Percentiles rank a stretch among this genome's conserved stretches.
Conservation (phyloP, 768 basidiomycete species). For the Sutorius australiensis region DNA sequence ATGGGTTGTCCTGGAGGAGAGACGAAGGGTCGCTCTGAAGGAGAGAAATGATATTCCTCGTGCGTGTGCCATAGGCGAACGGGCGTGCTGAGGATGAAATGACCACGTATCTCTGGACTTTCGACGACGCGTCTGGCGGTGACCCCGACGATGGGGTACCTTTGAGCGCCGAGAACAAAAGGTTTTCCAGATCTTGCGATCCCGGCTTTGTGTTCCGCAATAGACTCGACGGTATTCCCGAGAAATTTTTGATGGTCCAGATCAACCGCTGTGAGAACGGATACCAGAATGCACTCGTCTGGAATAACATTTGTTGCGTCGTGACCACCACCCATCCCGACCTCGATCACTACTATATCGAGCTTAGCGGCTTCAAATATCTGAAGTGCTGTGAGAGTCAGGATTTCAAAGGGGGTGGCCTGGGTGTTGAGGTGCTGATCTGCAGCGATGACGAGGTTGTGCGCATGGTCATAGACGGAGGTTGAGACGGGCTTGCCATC, state of each 20-base stretch:
- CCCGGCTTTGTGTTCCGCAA: constrained; percentile 78
- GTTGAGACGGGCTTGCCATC: constrained; percentile 50
- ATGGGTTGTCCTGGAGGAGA: constrained; percentile 43
- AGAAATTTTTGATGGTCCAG: constrained; percentile 92
- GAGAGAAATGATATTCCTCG: constrained; percentile 34
- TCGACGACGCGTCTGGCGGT: constrained; percentile 44
- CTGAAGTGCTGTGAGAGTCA: constrained; percentile 75
- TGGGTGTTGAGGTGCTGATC: constrained; percentile 42
- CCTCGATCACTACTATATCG: constrained; percentile 86
- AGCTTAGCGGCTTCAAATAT: constrained; percentile 68
- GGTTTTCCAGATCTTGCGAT: constrained; percentile 64
- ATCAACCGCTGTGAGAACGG: constrained; percentile 84
- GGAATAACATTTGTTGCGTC: constrained; percentile 94
- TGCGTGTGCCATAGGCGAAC: constrained; percentile 36
- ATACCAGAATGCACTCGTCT: constrained; percentile 62
- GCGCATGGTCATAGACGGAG: constrained; percentile 44
- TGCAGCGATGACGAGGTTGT: constrained; percentile 45
- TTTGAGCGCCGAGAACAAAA: constrained; percentile 67
- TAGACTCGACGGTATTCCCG: constrained; percentile 68
- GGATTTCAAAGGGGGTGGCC: constrained; percentile 77
- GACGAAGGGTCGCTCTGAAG: constrained; percentile 25
- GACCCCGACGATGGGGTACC: constrained; percentile 43
- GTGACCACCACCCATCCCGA: constrained; percentile 88
- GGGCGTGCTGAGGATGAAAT: constrained; percentile 32
- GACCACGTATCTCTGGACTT: constrained; percentile 36